Base-by-base conservation (phyloP, 352 stramenopile species). In the Phytophthora megakarya region DNA sequence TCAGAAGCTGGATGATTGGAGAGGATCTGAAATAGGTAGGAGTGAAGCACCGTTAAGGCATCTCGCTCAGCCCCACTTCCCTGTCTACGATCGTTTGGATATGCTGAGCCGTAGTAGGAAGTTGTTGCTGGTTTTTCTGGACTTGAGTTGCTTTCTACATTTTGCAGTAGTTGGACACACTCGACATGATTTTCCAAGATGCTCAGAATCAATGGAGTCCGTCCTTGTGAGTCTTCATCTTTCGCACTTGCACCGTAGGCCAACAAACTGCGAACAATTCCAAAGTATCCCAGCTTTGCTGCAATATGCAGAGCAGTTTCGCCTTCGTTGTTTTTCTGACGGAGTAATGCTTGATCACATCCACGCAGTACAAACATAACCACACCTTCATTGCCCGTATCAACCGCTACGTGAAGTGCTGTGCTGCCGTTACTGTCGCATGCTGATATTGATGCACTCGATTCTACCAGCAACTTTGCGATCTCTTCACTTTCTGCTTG, bases 221-320 rank as follows among this genome's bases (percentile, higher is more conserved):
- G 73, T 21, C 82, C 81, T 49, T 84, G 77, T 3, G 62, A 72
- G 44, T 93, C 82, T 64, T 92, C 75, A 11, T 75, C 58, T 16
- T 83, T 76, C 0, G 45, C 45, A 15, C 72, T 72, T 5, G 79
- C 79, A 11, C 81, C 82, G 23, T 76, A 72, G 0, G 46, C 25
- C 26, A 93, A 39, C 18, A 93, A 63, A 9, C 57, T 55, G 4
- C 65, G 63, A 1, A 90, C 79, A 10, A 75, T 75, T 9, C 69
- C 68, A 1, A 67, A 63, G 55, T 78, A 79, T 3, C 81, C 77
- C 22, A 74, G 56, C 21, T 80, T 75, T 8, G 81, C 76, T 11
- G 91, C 89, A 70, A 97, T 88, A 40, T 98, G 94, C 21, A 97
- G 74, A 16, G 93, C 78, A 1, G 90, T 98, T 42, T 98, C 87